A percentile compares a stretch with the other conserved stretches of the same genome.
These are phyloP conservation scores for Eimeria sp. DNA, from an alignment of 169 alveolate genomes.

Conservation along the genomic window DNA sequence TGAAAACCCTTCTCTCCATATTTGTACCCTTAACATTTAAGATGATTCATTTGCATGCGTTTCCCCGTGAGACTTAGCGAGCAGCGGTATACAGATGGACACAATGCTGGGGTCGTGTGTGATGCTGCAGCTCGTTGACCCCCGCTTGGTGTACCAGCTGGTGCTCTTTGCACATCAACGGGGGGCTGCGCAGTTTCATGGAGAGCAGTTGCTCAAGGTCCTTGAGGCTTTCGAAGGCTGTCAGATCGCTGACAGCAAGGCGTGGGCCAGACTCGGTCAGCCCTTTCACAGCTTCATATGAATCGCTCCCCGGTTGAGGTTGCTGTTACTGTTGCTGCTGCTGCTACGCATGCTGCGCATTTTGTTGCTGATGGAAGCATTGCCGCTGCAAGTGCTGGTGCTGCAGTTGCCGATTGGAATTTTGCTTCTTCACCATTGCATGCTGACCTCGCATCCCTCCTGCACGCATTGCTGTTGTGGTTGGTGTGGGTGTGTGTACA, in stretches of 20 bases:
- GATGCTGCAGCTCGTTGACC: slow-evolving; percentile 77
- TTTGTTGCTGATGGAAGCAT: neutral
- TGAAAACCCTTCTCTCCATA: neutral
- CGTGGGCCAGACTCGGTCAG: slow-evolving; percentile 80
- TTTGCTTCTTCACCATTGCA: neutral
- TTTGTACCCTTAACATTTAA: neutral
- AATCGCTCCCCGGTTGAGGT: neutral
- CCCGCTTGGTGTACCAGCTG: slow-evolving; percentile 81
- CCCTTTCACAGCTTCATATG: neutral
- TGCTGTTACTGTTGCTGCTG: slow-evolving; percentile 5
- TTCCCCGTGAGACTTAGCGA: neutral
- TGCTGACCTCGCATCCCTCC: neutral
- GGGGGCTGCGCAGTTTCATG: slow-evolving; percentile 79
- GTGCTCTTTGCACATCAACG: slow-evolving; percentile 71
- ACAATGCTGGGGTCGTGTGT: slow-evolving; percentile 1
- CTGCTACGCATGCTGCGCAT: neutral
- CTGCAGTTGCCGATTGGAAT: neutral
- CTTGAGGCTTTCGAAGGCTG: slow-evolving; percentile 37
- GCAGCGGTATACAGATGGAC: neutral
- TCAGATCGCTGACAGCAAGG: slow-evolving; percentile 55
- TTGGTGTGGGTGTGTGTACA: neutral
- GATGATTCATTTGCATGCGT: neutral
- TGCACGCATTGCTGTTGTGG: neutral
- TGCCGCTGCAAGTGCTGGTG: neutral
- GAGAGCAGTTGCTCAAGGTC: slow-evolving; percentile 79